Base-by-base conservation (phyloP, 768 basidiomycete genomes). In the Boletus rufocinnamomeus region DNA sequence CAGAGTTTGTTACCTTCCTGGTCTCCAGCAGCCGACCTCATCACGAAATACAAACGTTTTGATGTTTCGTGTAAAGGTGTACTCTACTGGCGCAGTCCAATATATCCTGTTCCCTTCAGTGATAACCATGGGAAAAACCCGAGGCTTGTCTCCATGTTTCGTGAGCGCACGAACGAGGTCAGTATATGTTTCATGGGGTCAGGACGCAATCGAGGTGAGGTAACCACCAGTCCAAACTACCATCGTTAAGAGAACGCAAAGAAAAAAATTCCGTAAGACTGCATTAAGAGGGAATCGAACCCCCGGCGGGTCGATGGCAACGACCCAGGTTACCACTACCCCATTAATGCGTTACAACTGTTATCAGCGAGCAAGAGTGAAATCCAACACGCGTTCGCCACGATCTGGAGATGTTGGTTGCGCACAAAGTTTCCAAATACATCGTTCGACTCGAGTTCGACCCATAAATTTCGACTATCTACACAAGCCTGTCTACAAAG, bases 231-330 rank as follows among this genome's bases (percentile, higher is more conserved):
- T 8, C 14, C 16, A 19, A 19, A 9, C 45, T 27, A 46, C 25
- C 17, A 46, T 46, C 16, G 0, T 45, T 2, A 6, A 13, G 6
- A 2, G 16, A 41, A 21, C n/a, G 8, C 5, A 16, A 46, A 4
- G 2, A 45, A 16, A 27, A 47, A 47, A 30, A 28, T 8, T 4
- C 28, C 30, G 5, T 2, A 14, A n/a, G 13, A 21, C 1, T 67
- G 65, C 66, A 66, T 67, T 64, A 66, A 67, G 66, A 3, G 66
- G 85, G 86, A 87, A 88, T 88, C 84, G 85, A 88, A 88, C 86
- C 85, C 86, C 85, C 86, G 87, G 87, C 87, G 87, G 87, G 84
- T 87, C 87, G 86, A 84, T 83, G 81, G 81, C 82, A 82, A 82
- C 81, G 79, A 82, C 81, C 82, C 80, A 82, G 82, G 81, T 82